These are phyloP conservation scores for Agaricus sinodeliciosus DNA, from an alignment of 768 basidiomycete species.

Conservation along the genomic window DNA sequence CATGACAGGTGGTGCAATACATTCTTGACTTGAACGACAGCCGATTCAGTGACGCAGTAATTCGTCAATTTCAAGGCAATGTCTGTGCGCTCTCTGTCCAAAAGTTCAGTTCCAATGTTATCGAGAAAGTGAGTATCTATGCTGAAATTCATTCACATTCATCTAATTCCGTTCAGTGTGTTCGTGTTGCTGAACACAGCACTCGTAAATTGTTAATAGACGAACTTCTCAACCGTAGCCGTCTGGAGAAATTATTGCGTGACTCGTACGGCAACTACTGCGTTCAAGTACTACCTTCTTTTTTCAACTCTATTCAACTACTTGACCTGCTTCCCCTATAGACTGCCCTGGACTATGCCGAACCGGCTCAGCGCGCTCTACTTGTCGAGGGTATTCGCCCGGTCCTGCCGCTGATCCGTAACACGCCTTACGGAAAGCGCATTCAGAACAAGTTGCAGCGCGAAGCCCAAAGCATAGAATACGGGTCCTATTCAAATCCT, in stretches of 20 bases:
- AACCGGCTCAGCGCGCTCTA: constrained; percentile 84
- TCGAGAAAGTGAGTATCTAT: constrained; percentile 67
- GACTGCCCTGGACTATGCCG: constrained; percentile 97
- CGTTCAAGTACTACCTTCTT: constrained; percentile 52
- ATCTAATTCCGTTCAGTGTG: constrained; percentile 34
- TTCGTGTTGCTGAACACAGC: constrained; percentile 94
- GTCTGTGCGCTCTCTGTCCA: constrained; percentile 97
- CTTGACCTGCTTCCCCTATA: constrained; percentile 22
- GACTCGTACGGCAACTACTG: constrained; percentile 98
- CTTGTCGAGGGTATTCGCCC: constrained; percentile 97
- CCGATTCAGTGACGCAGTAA: constrained; percentile 95
- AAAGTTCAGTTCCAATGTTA: constrained; percentile 99
- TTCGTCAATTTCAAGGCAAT: constrained; percentile 95
- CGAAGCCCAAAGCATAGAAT: constrained; percentile 73
- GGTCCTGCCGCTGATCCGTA: constrained; percentile 96
- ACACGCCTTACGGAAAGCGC: constrained; percentile 98
- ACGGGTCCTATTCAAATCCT: constrained; percentile 53
- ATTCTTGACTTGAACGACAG: constrained; percentile 98
- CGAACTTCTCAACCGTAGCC: constrained; percentile 88
- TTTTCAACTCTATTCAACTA: neutral
- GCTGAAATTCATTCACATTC: neutral
- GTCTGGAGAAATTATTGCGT: constrained; percentile 90
- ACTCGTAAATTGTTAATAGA: constrained; percentile 94
- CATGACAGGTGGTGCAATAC: constrained; percentile 86
- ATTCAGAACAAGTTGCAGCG: constrained; percentile 98